phyloP scores from a whole-genome alignment of 129 eudicot species.

The Tagetes patula region DNA sequence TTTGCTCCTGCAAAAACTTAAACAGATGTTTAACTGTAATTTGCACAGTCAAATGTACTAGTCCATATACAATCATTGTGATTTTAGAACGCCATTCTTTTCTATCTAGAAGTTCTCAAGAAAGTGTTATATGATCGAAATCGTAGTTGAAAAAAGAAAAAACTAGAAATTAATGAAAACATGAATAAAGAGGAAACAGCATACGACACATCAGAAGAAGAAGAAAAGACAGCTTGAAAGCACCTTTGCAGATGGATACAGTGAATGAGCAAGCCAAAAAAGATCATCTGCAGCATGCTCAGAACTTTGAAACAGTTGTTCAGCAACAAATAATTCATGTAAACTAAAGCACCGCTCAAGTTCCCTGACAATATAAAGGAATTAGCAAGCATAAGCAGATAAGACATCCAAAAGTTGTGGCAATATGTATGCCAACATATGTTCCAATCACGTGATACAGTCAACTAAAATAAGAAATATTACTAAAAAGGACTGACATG shows the following conservation, averaged over 20 bases:
- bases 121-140: neutral
- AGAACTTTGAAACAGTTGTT: constrained; percentile 77
- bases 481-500: neutral
- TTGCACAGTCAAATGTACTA: constrained; percentile 10
- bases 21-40: neutral
- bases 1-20: constrained; percentile 63
- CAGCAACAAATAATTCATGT: constrained; percentile 73
- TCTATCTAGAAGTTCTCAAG: neutral
- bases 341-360: constrained; percentile 53
- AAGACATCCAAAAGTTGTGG: neutral
- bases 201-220: neutral
- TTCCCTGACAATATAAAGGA: constrained; percentile 47
- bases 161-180: neutral
- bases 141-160: constrained; percentile 3
- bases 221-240: constrained; percentile 7
- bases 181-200: neutral
- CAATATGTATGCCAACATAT: constrained; percentile 10
- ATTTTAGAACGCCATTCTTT: neutral
- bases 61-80: neutral
- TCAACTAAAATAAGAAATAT: neutral
- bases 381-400: constrained; percentile 16
- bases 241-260: constrained; percentile 77
- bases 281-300: constrained; percentile 81
- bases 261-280: constrained; percentile 71
- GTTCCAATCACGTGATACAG: neutral